These are phyloP conservation scores for Sugiyamaella lignohabitans DNA, from an alignment of 805 yeast genomes.

Conservation along the genomic window DNA sequence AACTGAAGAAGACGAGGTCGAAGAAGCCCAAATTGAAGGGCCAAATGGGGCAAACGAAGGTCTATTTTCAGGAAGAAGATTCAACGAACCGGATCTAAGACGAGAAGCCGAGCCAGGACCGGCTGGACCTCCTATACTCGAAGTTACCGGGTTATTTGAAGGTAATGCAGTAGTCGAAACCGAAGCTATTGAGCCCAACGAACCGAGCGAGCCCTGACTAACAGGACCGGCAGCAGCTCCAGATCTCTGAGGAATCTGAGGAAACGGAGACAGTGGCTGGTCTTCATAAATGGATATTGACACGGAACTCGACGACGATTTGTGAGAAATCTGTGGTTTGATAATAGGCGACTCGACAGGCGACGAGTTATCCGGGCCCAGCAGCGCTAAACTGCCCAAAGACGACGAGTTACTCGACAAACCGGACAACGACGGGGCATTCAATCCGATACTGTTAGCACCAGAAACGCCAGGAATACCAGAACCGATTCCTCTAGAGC, in stretches of 20 bases:
- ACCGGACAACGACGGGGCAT: too few relatives aligned
- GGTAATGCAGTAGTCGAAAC: slow-evolving; percentile 4
- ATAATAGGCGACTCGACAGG: slow-evolving; percentile 16
- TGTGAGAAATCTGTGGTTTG: background rate
- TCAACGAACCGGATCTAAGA: slow-evolving; percentile 25
- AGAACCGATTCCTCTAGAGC: slow-evolving; percentile 15
- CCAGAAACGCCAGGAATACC: too few relatives aligned
- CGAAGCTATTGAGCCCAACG: slow-evolving; percentile 2
- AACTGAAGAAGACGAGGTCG: background rate
- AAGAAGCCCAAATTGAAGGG: slow-evolving; percentile 25
- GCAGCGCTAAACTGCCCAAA: slow-evolving; percentile 31
- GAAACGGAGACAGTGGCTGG: background rate
- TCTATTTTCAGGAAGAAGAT: slow-evolving; percentile 22
- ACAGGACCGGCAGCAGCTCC: background rate
- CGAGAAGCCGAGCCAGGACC: too few relatives aligned
- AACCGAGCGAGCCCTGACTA: background rate
- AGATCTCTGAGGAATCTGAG: background rate
- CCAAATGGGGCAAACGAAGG: slow-evolving; percentile 26
- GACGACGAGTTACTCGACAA: slow-evolving; percentile 22
- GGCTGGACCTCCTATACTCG: too few relatives aligned
- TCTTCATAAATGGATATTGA: background rate
- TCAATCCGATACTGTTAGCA: too few relatives aligned
- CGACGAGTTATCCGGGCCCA: slow-evolving; percentile 26
- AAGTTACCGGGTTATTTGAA: slow-evolving; percentile 1
- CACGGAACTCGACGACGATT: background rate